Percentiles rank a stretch among this genome's conserved stretches.
Conservation (phyloP, 768 basidiomycete species). For the Phaeolepiota aurea region DNA sequence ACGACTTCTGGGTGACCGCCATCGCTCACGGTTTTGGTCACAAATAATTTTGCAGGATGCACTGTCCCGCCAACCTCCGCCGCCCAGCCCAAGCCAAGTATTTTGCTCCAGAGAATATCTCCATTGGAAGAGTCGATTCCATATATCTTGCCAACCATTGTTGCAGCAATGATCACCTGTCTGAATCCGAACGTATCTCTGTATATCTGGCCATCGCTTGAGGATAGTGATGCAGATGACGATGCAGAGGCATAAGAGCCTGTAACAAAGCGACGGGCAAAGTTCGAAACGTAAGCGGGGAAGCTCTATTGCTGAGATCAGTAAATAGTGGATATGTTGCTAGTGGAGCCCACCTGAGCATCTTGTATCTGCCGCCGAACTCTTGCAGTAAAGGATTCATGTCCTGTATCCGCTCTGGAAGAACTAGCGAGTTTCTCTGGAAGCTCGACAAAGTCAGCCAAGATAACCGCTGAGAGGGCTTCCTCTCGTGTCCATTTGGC, state of each 20-base stretch:
- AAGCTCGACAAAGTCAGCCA: conserved; percentile 69
- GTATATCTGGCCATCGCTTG: conserved; percentile 29
- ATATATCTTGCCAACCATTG: conserved; percentile 65
- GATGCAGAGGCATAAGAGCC: conserved; percentile 52
- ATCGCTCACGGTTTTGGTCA: conserved; percentile 37
- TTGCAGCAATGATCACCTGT: conserved; percentile 72
- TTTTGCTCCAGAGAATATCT: conserved; percentile 68
- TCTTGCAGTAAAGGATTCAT: conserved; percentile 38
- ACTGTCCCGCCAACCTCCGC: conserved; percentile 45
- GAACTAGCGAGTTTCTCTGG: conserved; percentile 43
- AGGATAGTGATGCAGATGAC: conserved; percentile 22
- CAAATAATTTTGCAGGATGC: conserved; percentile 54
- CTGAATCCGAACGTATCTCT: conserved; percentile 84
- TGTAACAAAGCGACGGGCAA: conserved; percentile 63
- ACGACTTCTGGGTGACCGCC: conserved; percentile 50
- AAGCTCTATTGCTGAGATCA: conserved; percentile 55
- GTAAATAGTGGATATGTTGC: too few species aligned
- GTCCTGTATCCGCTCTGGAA: conserved; percentile 14
- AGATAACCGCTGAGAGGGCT: conserved; percentile 52
- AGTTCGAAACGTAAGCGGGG: conserved; percentile 59
- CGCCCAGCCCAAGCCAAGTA: conserved; percentile 69
- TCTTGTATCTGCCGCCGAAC: conserved; percentile 50
- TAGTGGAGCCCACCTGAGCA: conserved; percentile 44
- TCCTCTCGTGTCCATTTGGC: conserved; percentile 80
- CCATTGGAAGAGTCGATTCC: conserved; percentile 80